Evolutionary conservation across 176 grass and related monocot genomes (phyloP).

Genomic region (Miscanthus lutarioriparius): DNA sequence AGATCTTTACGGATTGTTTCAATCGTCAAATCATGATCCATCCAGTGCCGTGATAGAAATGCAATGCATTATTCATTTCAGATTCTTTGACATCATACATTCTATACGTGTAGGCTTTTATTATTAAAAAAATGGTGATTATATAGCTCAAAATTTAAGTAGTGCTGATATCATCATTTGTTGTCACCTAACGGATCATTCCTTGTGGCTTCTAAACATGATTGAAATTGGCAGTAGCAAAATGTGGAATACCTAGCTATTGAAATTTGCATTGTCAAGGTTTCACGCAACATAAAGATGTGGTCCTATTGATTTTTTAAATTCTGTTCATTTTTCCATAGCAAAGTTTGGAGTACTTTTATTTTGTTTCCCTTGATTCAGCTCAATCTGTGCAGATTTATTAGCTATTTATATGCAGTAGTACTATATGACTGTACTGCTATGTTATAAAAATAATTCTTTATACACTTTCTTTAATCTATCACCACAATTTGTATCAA

Average conservation of each 20-base stretch:
- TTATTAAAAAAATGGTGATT: conserved; percentile 2
- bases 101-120: not conserved
- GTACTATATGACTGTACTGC: not conserved
- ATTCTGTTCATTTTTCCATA: not conserved
- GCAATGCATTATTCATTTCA: not conserved
- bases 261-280: not conserved
- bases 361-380: not conserved
- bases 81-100: conserved; percentile 8
- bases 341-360: not conserved
- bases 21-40: not conserved
- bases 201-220: not conserved
- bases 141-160: not conserved
- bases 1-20: conserved; percentile 2
- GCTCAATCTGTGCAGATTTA: not conserved
- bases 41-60: conserved; percentile 9
- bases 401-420: not conserved
- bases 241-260: not conserved
- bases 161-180: not conserved
- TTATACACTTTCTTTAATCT: not conserved
- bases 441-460: not conserved
- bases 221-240: conserved; percentile 1
- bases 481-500: not conserved
- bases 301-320: not conserved
- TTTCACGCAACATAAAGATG: conserved; percentile 12
- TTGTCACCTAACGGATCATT: conserved; percentile 16